These are phyloP conservation scores for Xylariaceae sp. DNA, from an alignment of 2,329 filamentous ascomycete species.

Conservation along the genomic window DNA sequence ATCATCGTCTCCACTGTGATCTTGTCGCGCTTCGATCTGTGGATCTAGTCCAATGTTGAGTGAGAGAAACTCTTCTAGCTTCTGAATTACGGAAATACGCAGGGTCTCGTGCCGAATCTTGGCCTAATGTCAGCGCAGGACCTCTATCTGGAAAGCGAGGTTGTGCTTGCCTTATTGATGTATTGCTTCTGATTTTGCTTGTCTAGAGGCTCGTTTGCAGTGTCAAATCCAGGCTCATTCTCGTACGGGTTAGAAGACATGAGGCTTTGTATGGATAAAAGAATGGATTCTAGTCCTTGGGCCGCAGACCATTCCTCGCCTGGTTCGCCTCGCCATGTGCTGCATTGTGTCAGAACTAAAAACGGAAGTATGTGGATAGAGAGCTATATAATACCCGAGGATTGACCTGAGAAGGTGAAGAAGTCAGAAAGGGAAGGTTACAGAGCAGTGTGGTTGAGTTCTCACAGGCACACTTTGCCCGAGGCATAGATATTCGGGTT, in stretches of 20 bases:
- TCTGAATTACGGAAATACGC: constrained; percentile 79
- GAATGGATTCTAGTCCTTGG: constrained; percentile 88
- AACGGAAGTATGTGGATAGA: constrained; percentile 2
- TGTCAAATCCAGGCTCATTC: constrained; percentile 92
- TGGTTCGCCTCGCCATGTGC: constrained; percentile 86
- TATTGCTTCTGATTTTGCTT: constrained; percentile 73
- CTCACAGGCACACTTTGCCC: constrained; percentile 89
- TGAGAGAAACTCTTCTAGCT: constrained; percentile 73
- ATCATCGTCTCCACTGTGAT: constrained; percentile 19
- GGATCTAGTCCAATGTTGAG: constrained; percentile 51
- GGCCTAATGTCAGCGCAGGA: constrained; percentile 19
- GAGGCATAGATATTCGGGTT: constrained; percentile 94
- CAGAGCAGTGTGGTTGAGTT: constrained; percentile 17
- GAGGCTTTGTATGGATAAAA: constrained; percentile 93
- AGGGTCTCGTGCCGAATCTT: constrained; percentile 90
- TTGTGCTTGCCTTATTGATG: constrained; percentile 65
- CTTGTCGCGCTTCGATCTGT: constrained; percentile 31
- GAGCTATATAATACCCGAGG: constrained; percentile 59
- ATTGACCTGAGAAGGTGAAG: constrained; percentile 60
- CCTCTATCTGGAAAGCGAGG: not conserved
- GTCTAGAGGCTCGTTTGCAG: constrained; percentile 63
- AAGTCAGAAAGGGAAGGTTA: constrained; percentile 5
- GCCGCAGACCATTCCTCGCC: constrained; percentile 97
- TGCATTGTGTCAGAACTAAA: constrained; percentile 33
- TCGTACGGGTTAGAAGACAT: constrained; percentile 94